Evolutionary conservation across 2,329 filamentous ascomycete species (phyloP).

Genomic region (Niveomyces coronatus): DNA sequence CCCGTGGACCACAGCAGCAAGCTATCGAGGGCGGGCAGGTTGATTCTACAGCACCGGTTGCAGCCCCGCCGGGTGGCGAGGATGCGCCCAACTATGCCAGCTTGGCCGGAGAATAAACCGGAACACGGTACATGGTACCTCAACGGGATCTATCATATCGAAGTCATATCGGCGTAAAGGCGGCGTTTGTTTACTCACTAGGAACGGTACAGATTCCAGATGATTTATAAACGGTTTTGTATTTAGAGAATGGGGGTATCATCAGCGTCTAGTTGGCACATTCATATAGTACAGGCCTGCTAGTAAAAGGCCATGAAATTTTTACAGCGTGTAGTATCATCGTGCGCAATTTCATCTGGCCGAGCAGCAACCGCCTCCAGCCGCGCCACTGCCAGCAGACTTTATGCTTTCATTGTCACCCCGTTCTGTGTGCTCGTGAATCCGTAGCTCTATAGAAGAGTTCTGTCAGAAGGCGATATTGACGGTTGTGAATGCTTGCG

Average conservation of each 20-base stretch:
- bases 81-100: constrained; percentile 74
- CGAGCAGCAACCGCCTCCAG: constrained; percentile 22
- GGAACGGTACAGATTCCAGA: too few species aligned
- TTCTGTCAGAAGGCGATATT: background rate
- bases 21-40: constrained; percentile 23
- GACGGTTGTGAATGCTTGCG: too few species aligned
- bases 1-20: constrained; percentile 20
- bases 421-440: constrained; percentile 84
- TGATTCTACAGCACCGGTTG: constrained; percentile 36
- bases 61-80: constrained; percentile 67
- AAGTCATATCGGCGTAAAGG: constrained; percentile 21
- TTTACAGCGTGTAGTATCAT: background rate
- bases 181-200: background rate
- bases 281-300: constrained; percentile 11
- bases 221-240: too few species aligned
- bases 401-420: constrained; percentile 91
- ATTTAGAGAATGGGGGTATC: constrained; percentile 19
- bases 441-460: constrained; percentile 56
- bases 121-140: constrained; percentile 7
- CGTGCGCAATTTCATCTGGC: constrained; percentile 13
- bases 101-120: constrained; percentile 68
- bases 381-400: constrained; percentile 34
- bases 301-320: constrained; percentile 8
- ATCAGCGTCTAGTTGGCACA: constrained; percentile 12
- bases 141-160: constrained; percentile 12